phyloP scores from a whole-genome alignment of 1,139 yeast genomes.

The Hyphopichia khmerensis region DNA sequence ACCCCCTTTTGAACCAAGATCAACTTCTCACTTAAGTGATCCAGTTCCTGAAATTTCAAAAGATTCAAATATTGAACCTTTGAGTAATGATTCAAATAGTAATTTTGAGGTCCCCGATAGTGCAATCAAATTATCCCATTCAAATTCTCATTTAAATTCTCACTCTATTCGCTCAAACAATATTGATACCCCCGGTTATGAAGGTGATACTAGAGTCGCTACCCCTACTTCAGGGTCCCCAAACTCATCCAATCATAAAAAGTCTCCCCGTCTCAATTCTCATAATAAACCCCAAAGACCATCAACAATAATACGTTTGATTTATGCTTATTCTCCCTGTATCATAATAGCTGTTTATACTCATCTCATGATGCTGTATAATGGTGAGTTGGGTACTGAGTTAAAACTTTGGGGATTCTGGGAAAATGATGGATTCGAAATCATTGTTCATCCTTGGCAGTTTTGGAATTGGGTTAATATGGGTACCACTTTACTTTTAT shows the following conservation, averaged over 20 bases:
- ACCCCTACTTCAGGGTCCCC: conserved; percentile 5
- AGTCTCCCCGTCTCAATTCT: conserved; percentile 1
- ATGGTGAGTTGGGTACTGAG: conserved; percentile 69
- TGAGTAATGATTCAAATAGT: conserved; percentile 2
- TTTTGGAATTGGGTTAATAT: conserved; percentile 97
- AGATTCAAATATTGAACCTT: not conserved
- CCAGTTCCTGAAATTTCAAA: not conserved
- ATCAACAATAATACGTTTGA: conserved; percentile 52
- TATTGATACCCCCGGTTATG: not conserved
- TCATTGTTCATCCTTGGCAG: conserved; percentile 76
- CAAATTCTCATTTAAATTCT: conserved; percentile 1
- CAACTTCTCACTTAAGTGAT: not conserved
- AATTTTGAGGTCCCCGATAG: conserved; percentile 6
- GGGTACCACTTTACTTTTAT: conserved; percentile 73
- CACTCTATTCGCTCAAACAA: conserved; percentile 2
- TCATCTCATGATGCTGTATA: conserved; percentile 86
- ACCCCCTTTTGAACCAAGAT: not conserved
- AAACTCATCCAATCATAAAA: not conserved
- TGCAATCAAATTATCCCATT: conserved; percentile 4
- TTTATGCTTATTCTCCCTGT: conserved; percentile 90
- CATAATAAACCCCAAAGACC: conserved; percentile 23
- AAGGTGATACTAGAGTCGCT: conserved; percentile 4
- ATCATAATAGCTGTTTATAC: conserved; percentile 93
- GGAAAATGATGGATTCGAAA: conserved; percentile 17
- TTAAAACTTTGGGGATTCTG: conserved; percentile 60